Conservation (phyloP, 2,329 filamentous ascomycete species). For the Monilinia fructicola region DNA sequence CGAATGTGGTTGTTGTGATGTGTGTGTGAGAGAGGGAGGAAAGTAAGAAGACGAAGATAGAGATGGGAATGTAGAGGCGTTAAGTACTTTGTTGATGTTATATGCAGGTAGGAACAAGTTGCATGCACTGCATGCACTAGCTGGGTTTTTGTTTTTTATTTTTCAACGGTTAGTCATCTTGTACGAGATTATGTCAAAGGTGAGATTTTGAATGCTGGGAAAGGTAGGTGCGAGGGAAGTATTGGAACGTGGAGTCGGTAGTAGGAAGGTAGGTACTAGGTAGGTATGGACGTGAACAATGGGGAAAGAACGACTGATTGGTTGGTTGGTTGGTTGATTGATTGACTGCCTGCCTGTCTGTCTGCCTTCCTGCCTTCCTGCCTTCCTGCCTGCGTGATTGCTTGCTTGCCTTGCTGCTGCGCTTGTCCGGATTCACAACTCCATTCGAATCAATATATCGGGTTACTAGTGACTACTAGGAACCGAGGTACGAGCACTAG, state of each 20-base stretch:
- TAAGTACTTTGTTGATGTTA: constrained; percentile 1
- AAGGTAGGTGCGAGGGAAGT: neutral
- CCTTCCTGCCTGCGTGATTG: too few relatives aligned
- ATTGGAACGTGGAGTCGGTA: neutral
- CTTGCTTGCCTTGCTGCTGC: too few relatives aligned
- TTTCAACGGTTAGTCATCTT: neutral
- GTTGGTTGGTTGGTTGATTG: too few relatives aligned
- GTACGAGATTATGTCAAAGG: neutral
- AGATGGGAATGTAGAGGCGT: constrained; percentile 2
- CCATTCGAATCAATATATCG: too few relatives aligned
- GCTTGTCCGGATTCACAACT: too few relatives aligned
- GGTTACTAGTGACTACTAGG: too few relatives aligned
- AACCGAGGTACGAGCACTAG: too few relatives aligned
- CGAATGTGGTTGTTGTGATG: constrained; percentile 21
- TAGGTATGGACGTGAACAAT: neutral
- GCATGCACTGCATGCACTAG: constrained; percentile 12
- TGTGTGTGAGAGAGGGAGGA: neutral
- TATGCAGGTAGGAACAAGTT: constrained; percentile 9
- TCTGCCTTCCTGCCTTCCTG: too few relatives aligned
- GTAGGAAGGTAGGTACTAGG: too few relatives aligned
- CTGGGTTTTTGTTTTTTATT: too few relatives aligned
- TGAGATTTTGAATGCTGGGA: neutral
- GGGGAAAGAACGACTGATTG: too few relatives aligned
- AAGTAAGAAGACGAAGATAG: neutral
- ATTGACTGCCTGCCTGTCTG: too few relatives aligned